Evolutionary conservation across 73 alveolate species (phyloP), one percentile per base, ranked within the genome.

Genomic region (Paramecium tetraurelia): DNA sequence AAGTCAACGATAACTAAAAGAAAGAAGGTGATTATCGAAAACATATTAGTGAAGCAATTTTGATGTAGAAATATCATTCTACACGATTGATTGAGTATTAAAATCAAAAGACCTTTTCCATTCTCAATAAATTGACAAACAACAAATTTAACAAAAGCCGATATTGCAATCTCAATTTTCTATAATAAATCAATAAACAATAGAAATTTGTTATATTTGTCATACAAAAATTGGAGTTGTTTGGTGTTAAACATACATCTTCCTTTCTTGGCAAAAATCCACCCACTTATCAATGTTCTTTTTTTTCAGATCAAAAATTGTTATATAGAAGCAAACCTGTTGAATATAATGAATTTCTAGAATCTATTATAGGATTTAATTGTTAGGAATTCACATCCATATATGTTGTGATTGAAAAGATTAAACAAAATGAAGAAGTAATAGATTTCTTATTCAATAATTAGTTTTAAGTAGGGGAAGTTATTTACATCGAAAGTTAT

Each of bases 341-440:
- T 3, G 87, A 75, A 75, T 75, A 38, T 75, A 41, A 7, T 10
- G 58, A 75, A 41, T 75, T 75, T 75, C 46, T 35, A 3, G 59
- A 75, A 5, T 33, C 41, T 35, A 22, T 75, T 75, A 75, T 22
- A 0, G 87, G 87, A 0, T 41, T 75, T 75, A 12, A 33, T 75
- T 38, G 59, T n/a, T 22, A 75, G 11, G 58, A 41, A 35, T 41
- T 75, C 20, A 75, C 40, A 12, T 75, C 68, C 38, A 33, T 75
- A 35, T 41, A 75, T 4, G 18, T 75, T 2, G 9, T 38, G 18
- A 35, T 75, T 4, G 68, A 38, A 18, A 75, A 75, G 33, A 75
- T 75, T 35, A 75, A 75, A 75, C n/a, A 75, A 75, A 75, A 75
- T 4, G 87, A 75, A 36, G 87, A 38, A 16, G 84, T 63, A 63